Evolutionary conservation across 2,329 filamentous ascomycete species (phyloP), one percentile per base, ranked within the genome.

Genomic region (Diaporthe aspalathi): DNA sequence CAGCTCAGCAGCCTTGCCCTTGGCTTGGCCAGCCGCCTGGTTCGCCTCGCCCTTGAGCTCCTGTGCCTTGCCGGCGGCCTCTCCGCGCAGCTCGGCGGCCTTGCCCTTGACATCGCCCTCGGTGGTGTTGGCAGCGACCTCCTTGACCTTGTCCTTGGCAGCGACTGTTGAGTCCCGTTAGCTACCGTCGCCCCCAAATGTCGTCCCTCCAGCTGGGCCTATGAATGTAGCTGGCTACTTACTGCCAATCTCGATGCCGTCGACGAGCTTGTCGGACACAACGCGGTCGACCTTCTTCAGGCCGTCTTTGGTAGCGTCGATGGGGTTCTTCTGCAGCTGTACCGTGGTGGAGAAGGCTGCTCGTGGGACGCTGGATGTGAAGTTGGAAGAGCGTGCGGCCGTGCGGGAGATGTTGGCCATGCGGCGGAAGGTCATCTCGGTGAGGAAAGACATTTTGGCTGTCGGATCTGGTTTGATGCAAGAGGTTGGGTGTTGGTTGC

Each of bases 231-330:
- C n/a, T n/a, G n/a, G n/a, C 20, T 50, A 83, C 86, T 72, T 83
- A 91, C 90, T 79, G 62, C 86, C 86, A 57, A 83, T 81, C 75
- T 92, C 84, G 77, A 92, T 89, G 20, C 88, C 89, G 49, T 89
- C 87, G 35, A 91, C 87, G 22, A 92, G 77, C 78, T 89, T 91
- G 78, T 90, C 86, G 72, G 87, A 86, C 52, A 92, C 88, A 63
- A 82, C 84, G 38, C 88, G 84, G 81, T 92, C 88, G 7, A 90
- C 88, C 7, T 81, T 82, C 80, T 91, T 90, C 70, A 88, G 79
- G 4, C 85, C 84, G 73, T 91, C 89, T 80, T 91, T 92, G 75
- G 87, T 86, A 0, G 84, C 75, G 70, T 91, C 87, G 66, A 86
- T 81, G 3, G 85, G 81, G 12, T 84, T 82, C 81, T 89, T 90